These are phyloP conservation scores for Venturia effusa DNA, from an alignment of 2,329 filamentous ascomycete species.

Conservation along the genomic window DNA sequence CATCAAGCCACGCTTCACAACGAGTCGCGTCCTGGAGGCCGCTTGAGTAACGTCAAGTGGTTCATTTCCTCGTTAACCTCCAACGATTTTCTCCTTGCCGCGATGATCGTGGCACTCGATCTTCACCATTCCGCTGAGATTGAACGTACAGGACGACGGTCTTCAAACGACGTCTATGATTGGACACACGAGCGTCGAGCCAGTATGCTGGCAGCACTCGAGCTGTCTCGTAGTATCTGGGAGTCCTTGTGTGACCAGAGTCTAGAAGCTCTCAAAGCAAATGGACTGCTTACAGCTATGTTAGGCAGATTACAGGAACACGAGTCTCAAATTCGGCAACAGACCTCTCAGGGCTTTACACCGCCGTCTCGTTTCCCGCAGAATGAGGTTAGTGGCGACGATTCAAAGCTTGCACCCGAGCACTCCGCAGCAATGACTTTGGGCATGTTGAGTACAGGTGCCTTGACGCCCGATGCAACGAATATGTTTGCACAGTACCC, in stretches of 20 bases:
- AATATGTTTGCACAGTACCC: constrained; percentile 27
- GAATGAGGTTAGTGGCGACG: constrained; percentile 23
- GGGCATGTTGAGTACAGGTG: constrained; percentile 55
- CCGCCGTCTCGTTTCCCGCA: constrained; percentile 17
- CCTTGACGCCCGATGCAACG: constrained; percentile 38
- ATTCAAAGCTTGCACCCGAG: constrained; percentile 49
- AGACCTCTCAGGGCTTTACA: constrained; percentile 20
- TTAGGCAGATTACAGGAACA: constrained; percentile 60
- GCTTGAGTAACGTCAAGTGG: constrained; percentile 64
- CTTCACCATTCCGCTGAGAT: constrained; percentile 55
- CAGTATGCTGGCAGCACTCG: constrained; percentile 67
- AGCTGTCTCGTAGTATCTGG: constrained; percentile 70
- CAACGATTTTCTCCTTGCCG: constrained; percentile 76
- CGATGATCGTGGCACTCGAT: constrained; percentile 75
- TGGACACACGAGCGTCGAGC: constrained; percentile 42
- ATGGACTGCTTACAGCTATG: constrained; percentile 71
- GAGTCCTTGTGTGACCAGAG: constrained; percentile 63
- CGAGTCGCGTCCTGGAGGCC: constrained; percentile 62
- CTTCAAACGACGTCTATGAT: constrained; percentile 28
- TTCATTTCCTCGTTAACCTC: constrained; percentile 70
- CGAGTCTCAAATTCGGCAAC: constrained; percentile 17
- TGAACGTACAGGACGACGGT: constrained; percentile 27
- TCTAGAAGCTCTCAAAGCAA: constrained; percentile 85
- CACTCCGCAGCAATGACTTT: constrained; percentile 58
- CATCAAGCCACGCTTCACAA: constrained; percentile 66